These are phyloP conservation scores for Pyrenophora tritici-repentis DNA, from an alignment of 2,329 filamentous ascomycete genomes.

Conservation along the genomic window DNA sequence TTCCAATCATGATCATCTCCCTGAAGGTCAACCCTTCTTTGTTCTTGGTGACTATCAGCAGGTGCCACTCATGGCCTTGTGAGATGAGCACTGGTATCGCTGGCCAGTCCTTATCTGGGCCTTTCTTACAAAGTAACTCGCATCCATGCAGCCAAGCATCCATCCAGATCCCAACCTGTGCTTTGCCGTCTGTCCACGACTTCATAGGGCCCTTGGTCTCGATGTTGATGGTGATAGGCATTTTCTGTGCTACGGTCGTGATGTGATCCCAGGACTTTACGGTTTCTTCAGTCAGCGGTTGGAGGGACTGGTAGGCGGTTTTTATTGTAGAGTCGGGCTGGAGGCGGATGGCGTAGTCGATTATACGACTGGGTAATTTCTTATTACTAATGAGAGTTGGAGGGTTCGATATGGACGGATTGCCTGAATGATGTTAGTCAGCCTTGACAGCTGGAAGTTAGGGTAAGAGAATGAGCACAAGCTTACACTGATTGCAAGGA, in stretches of 20 bases:
- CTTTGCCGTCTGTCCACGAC: constrained; percentile 34
- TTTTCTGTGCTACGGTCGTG: constrained; percentile 12
- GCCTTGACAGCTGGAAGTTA: not conserved
- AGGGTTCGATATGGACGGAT: constrained; percentile 27
- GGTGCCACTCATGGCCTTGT: constrained; percentile 35
- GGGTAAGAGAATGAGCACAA: no score
- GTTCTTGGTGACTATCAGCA: constrained; percentile 29
- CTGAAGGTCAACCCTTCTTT: constrained; percentile 21
- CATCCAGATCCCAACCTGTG: constrained; percentile 31
- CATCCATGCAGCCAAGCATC: constrained; percentile 30
- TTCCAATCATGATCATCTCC: constrained; percentile 29
- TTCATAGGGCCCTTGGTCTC: constrained; percentile 33
- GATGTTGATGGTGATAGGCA: constrained; percentile 30
- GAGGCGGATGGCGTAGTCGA: constrained; percentile 32
- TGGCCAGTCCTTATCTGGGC: constrained; percentile 15
- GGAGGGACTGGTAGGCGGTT: constrained; percentile 22
- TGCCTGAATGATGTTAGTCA: constrained; percentile 15
- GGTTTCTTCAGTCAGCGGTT: constrained; percentile 12
- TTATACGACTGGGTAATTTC: constrained; percentile 23
- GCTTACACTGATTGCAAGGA: no score
- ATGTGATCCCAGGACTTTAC: constrained; percentile 29
- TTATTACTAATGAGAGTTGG: constrained; percentile 20
- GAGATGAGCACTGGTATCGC: constrained; percentile 30
- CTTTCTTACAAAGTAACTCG: constrained; percentile 15
- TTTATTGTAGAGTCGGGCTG: constrained; percentile 18